phyloP scores from a whole-genome alignment of 2,329 filamentous ascomycete species.

The Aureobasidium sp. region DNA sequence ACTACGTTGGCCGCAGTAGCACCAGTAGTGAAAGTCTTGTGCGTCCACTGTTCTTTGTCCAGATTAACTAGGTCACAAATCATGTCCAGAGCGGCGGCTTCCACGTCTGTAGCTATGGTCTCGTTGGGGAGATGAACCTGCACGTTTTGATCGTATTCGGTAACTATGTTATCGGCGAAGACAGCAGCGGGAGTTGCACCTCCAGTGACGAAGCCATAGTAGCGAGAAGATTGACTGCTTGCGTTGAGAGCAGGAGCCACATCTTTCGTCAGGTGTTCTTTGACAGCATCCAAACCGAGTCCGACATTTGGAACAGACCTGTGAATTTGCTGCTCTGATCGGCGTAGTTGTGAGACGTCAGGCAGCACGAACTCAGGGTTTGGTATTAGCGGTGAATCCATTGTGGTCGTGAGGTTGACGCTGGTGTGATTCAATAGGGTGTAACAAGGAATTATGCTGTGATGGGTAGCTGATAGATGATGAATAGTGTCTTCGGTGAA shows the following conservation, averaged over 20 bases:
- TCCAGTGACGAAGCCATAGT: conserved; percentile 93
- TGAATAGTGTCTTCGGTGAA: neutral
- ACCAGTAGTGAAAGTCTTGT: conserved; percentile 84
- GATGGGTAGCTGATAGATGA: neutral
- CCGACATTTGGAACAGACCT: conserved; percentile 42
- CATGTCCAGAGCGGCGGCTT: conserved; percentile 76
- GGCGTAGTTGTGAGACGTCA: conserved; percentile 30
- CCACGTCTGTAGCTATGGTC: conserved; percentile 79
- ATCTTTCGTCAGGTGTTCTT: conserved; percentile 50
- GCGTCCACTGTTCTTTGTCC: conserved; percentile 65
- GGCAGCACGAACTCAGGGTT: conserved; percentile 37
- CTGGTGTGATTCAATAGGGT: neutral
- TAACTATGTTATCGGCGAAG: conserved; percentile 87
- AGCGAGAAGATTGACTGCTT: conserved; percentile 70
- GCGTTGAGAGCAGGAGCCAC: conserved; percentile 68
- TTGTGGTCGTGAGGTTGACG: neutral
- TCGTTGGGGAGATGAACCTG: conserved; percentile 83
- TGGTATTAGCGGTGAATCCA: neutral
- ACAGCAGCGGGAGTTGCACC: conserved; percentile 81
- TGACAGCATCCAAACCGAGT: conserved; percentile 46
- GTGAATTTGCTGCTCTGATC: conserved; percentile 41
- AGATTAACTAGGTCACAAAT: conserved; percentile 73
- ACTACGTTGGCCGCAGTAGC: conserved; percentile 72
- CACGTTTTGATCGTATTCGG: conserved; percentile 84
- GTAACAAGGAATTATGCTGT: neutral